Evolutionary conservation across 1,139 yeast genomes (phyloP), one percentile per base, ranked within the genome.

Genomic region (Ashbya aceris): DNA sequence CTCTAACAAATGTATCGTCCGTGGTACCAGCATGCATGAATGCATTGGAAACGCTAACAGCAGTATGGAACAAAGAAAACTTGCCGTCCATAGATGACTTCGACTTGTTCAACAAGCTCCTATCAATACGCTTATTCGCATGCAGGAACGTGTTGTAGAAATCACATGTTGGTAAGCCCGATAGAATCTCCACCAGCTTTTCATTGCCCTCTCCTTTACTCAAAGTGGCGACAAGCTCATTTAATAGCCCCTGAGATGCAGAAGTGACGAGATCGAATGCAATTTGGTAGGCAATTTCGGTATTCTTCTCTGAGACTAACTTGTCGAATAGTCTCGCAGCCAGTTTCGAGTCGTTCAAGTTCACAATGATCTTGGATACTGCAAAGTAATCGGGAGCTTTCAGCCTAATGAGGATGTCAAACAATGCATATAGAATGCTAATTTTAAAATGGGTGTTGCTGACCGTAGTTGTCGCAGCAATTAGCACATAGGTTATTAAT

Each of bases 1-100:
- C 76, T 62, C 96, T 75, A 65, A 91, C 84, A 58, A 91, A 91
- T 1, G 91, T 79, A 62, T 91, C 97, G 54, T 87, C 94, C 17
- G 97, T 86, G 8, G 99, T 93, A 48, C 98, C 98, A 28, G 94
- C 89, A 64, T 89, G 96, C 77, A 89, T 76, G 58, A 86, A 87
- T 0, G 96, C 97, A 58, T 87, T 91, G 43, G 94, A 81, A 64
- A 91, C 89, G 35, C 97, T 86, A 38, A 91, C 89, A 4, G 97
- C 98, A 26, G 94, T 83, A 65, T 93, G 98, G 74, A 85, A 89
- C 51, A 91, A 77, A 5, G 97, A 89, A 57, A 82, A 83, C 66
- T 96, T 79, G 32, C 96, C 96, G 62, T 91, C 98, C 52, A 93
- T 71, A 20, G 76, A 71, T 47, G 78, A 76, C 64, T 86, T 87